Evolutionary conservation across 2,329 filamentous ascomycete genomes (phyloP).

Genomic region (Penicillium sp.): DNA sequence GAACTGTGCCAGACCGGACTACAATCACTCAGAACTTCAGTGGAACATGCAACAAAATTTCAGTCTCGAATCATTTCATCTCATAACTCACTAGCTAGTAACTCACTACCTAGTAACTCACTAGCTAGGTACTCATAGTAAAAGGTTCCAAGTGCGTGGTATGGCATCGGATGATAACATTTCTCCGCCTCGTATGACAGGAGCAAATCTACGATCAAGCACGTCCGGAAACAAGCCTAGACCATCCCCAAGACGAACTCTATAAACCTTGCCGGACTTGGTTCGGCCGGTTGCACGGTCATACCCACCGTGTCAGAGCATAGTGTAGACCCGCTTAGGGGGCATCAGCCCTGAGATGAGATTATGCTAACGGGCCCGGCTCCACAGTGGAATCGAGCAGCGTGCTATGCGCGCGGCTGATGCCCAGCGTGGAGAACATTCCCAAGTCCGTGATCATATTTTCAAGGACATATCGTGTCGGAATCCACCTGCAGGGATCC

Average conservation of each 20-base stretch:
- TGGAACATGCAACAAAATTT: not conserved
- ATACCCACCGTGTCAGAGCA: not conserved
- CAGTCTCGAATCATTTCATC: not conserved
- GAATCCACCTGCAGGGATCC: conserved; percentile 6
- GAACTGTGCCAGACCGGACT: not conserved
- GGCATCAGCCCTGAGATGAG: not conserved
- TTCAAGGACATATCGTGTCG: not conserved
- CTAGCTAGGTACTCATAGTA: not conserved
- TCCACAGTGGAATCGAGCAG: conserved; percentile 1
- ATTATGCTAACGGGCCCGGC: not conserved
- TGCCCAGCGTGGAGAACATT: conserved; percentile 3
- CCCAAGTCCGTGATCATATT: not conserved
- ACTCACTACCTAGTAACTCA: not conserved
- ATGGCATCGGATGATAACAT: not conserved
- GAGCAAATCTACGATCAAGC: not conserved
- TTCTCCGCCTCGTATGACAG: not conserved
- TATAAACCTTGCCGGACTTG: not conserved
- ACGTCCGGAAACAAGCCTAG: not conserved
- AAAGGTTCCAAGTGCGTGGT: not conserved
- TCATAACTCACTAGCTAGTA: not conserved
- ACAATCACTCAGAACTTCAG: not conserved
- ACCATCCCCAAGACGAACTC: not conserved
- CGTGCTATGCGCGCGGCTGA: conserved; percentile 21
- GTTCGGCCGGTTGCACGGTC: conserved; percentile 1
- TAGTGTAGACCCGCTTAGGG: conserved; percentile 3